Conservation (phyloP, 176 grass and related monocot species). For the Paspalum notatum region DNA sequence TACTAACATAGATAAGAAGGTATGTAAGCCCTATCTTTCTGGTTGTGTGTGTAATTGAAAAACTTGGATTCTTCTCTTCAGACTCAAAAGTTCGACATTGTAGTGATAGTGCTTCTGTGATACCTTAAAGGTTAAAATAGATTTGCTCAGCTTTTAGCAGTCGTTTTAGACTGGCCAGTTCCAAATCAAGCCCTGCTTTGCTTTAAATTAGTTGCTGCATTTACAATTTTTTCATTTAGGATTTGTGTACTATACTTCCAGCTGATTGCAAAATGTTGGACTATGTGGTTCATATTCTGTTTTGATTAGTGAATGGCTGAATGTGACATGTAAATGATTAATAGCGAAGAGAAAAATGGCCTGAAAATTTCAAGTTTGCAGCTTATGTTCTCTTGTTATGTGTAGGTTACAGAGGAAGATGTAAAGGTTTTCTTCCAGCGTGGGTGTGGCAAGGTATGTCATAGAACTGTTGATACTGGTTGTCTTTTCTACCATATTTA, state of each 20-base stretch:
- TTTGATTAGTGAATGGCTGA: neutral
- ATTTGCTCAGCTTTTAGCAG: neutral
- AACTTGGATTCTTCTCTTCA: neutral
- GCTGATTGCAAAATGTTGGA: neutral
- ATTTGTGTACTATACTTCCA: neutral
- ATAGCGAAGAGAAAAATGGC: neutral
- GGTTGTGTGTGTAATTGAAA: neutral
- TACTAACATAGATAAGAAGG: conserved; percentile 99
- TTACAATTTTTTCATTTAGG: neutral
- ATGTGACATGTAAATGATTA: neutral
- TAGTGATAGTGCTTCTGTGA: neutral
- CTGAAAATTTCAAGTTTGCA: neutral
- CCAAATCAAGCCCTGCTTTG: neutral
- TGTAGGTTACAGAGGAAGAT: conserved; percentile 83
- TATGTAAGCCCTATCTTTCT: conserved; percentile 24
- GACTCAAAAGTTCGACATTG: neutral
- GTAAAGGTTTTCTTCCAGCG: conserved; percentile 81
- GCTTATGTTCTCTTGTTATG: conserved; percentile 24
- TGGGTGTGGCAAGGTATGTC: conserved; percentile 70
- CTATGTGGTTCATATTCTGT: neutral
- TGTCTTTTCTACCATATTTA: conserved; percentile 7
- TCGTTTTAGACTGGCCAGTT: neutral
- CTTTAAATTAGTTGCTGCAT: neutral
- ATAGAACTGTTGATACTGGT: neutral
- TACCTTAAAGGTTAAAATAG: neutral